These are phyloP conservation scores for Didymella segeticola DNA, from an alignment of 2,329 filamentous ascomycete genomes.

Conservation along the genomic window DNA sequence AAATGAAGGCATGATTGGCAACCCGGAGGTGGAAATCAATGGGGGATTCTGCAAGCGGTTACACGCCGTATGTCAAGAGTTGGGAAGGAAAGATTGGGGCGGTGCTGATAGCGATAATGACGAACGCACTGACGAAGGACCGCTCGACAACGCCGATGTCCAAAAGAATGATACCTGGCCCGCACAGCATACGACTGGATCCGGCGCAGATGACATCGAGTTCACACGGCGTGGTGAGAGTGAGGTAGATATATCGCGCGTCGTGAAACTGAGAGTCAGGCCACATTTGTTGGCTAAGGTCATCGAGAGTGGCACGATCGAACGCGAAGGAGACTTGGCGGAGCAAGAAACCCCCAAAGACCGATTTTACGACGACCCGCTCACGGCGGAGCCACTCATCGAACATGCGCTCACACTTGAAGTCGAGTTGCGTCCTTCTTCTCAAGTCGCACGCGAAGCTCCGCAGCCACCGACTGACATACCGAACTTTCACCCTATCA, in stretches of 20 bases:
- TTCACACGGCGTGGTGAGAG: too few species aligned
- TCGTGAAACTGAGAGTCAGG: too few species aligned
- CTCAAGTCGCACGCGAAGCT: not conserved
- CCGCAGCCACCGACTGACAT: too few species aligned
- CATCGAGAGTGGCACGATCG: too few species aligned
- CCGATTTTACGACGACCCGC: not conserved
- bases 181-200: not conserved
- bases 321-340: not conserved
- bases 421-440: not conserved
- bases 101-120: not conserved
- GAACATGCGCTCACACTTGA: not conserved
- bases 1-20: slow-evolving; percentile 11
- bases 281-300: too few species aligned
- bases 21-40: not conserved
- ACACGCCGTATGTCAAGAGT: slow-evolving; percentile 1
- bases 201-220: too few species aligned
- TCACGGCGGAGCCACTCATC: not conserved
- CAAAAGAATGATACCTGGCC: not conserved
- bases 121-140: not conserved
- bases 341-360: not conserved
- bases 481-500: too few species aligned
- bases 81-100: not conserved
- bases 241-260: too few species aligned
- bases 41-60: slow-evolving; percentile 3
- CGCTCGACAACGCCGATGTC: not conserved